A percentile compares a stretch with the other conserved stretches of the same genome.
phyloP scores from a whole-genome alignment of 2,329 filamentous ascomycete species.

The Parafenestella ontariensis region DNA sequence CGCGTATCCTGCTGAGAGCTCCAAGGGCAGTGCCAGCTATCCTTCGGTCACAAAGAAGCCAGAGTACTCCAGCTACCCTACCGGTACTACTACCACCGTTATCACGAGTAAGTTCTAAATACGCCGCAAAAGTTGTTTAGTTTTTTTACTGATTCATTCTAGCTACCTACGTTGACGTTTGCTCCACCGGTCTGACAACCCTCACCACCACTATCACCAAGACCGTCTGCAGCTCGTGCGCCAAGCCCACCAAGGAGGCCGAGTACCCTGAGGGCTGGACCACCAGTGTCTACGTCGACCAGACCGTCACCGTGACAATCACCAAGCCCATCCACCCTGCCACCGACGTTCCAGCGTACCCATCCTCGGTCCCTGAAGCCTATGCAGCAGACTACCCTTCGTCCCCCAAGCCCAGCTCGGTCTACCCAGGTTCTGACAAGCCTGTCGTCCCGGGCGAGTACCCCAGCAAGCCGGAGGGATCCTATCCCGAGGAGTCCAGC shows the following conservation, averaged over 20 bases:
- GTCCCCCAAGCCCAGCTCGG: constrained; percentile 8
- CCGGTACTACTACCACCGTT: constrained; percentile 23
- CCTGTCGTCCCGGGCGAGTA: constrained; percentile 6
- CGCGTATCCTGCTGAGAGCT: constrained; percentile 1
- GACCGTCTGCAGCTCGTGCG: constrained; percentile 33
- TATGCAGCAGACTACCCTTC: constrained; percentile 15
- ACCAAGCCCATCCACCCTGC: constrained; percentile 37
- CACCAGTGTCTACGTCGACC: constrained; percentile 39
- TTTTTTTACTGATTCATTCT: not conserved
- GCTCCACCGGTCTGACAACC: constrained; percentile 45
- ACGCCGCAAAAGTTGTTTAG: not conserved
- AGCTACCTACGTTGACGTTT: constrained; percentile 45
- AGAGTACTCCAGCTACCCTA: constrained; percentile 17
- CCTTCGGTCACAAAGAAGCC: constrained; percentile 25
- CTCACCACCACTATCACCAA: constrained; percentile 40
- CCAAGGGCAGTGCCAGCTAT: constrained; percentile 6
- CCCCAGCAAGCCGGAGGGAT: not conserved
- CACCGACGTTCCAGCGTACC: constrained; percentile 25
- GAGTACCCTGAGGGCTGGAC: constrained; percentile 42
- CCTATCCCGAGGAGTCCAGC: not conserved
- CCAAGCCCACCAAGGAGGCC: constrained; percentile 23
- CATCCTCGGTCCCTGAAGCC: constrained; percentile 9
- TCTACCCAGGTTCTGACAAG: constrained; percentile 1
- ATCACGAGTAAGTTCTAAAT: constrained; percentile 25
- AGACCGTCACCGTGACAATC: constrained; percentile 40